phyloP scores from a whole-genome alignment of 2,329 filamentous ascomycete species.

The Pseudogymnoascus sp. region DNA sequence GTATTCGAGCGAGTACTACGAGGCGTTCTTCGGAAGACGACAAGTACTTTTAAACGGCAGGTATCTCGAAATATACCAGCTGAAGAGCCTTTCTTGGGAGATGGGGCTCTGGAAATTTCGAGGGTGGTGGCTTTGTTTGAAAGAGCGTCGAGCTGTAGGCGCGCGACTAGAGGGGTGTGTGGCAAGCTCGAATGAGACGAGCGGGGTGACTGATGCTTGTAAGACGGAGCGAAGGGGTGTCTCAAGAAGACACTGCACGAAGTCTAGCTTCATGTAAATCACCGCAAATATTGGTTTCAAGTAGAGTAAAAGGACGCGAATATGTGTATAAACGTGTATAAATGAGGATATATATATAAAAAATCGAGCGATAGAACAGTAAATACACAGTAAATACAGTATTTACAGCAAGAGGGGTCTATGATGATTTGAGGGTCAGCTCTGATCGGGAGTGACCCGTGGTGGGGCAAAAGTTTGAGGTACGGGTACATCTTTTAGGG shows the following conservation, averaged over 20 bases:
- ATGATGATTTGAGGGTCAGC: slow-evolving; percentile 2
- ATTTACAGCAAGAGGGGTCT: background rate
- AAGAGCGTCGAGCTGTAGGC: slow-evolving; percentile 1
- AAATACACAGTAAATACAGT: background rate
- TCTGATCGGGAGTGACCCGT: slow-evolving; percentile 8
- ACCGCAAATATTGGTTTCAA: slow-evolving; percentile 4
- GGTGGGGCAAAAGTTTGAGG: background rate
- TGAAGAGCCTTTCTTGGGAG: background rate
- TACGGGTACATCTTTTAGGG: slow-evolving; percentile 4
- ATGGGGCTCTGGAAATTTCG: slow-evolving; percentile 1
- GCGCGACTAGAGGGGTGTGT: slow-evolving; percentile 8
- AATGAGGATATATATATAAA: background rate
- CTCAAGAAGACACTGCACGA: background rate
- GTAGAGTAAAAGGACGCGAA: background rate
- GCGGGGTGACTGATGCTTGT: slow-evolving; percentile 8
- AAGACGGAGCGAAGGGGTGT: background rate
- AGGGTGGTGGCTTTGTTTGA: slow-evolving; percentile 8
- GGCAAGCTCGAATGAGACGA: slow-evolving; percentile 8
- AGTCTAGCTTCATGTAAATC: slow-evolving; percentile 4
- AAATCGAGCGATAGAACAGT: background rate
- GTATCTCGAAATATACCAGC: slow-evolving; percentile 7
- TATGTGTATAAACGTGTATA: background rate
- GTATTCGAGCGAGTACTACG: background rate
- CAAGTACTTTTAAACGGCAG: slow-evolving; percentile 1
- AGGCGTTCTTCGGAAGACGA: slow-evolving; percentile 1